Percentiles rank a stretch among this genome's conserved stretches.
phyloP scores from a whole-genome alignment of 2,329 filamentous ascomycete species.

The Trichophyton simii region DNA sequence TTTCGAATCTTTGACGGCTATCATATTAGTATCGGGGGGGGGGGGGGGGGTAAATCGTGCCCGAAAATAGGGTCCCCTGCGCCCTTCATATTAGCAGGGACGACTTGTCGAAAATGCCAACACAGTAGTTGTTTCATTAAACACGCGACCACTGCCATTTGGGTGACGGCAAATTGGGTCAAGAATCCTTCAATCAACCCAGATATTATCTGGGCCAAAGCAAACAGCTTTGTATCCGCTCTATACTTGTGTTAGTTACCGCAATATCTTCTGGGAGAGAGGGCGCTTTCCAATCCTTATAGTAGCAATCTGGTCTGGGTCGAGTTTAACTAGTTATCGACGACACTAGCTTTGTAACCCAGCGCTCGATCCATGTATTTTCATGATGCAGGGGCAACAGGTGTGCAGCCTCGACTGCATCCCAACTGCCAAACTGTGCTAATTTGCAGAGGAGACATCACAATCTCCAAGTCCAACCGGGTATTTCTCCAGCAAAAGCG shows the following conservation, averaged over 20 bases:
- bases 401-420: not conserved
- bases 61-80: slow-evolving; percentile 16
- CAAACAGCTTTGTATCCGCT: slow-evolving; percentile 12
- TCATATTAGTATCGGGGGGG: not conserved
- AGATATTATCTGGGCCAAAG: slow-evolving; percentile 6
- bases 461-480: slow-evolving; percentile 7
- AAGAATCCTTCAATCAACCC: slow-evolving; percentile 12
- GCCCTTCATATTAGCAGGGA: slow-evolving; percentile 15
- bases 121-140: not conserved
- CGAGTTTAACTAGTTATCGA: not conserved
- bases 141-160: slow-evolving; percentile 5
- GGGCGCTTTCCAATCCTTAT: not conserved
- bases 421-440: not conserved
- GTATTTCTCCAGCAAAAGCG: no score
- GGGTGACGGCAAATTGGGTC: slow-evolving; percentile 11
- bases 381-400: not conserved
- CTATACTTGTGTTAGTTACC: slow-evolving; percentile 9
- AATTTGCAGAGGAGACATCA: not conserved
- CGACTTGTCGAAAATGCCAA: slow-evolving; percentile 14
- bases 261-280: not conserved
- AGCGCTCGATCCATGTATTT: not conserved
- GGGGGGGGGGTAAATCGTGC: not conserved
- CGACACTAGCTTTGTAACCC: not conserved
- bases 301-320: not conserved
- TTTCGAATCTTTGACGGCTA: not conserved